A percentile compares a stretch with the other conserved stretches of the same genome.
phyloP scores from a whole-genome alignment of 179 eudicot species.

The Sideroxylon spinosum region DNA sequence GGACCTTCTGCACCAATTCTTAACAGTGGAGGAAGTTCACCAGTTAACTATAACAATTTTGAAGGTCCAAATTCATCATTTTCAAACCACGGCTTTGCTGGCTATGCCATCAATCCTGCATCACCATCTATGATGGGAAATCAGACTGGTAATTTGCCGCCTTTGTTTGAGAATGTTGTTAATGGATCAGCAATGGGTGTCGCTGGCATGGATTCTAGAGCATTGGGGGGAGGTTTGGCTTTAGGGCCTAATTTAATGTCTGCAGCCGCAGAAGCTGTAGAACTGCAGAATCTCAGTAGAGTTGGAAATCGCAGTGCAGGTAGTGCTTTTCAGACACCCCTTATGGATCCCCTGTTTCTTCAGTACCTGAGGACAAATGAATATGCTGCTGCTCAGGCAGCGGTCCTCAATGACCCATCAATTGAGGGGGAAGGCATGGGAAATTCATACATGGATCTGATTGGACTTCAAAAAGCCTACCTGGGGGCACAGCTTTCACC shows the following conservation, averaged over 20 bases:
- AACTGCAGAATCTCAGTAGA: constrained; percentile 37
- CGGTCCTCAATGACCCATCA: constrained; percentile 50
- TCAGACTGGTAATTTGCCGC: constrained; percentile 51
- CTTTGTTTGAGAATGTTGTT: constrained; percentile 56
- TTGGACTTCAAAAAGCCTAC: constrained; percentile 69
- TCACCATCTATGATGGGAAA: constrained; percentile 57
- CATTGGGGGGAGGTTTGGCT: constrained; percentile 37
- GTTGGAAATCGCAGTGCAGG: constrained; percentile 44
- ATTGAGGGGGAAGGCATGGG: constrained; percentile 40
- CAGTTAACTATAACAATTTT: constrained; percentile 45
- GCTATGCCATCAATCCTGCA: constrained; percentile 51
- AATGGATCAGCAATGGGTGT: constrained; percentile 57
- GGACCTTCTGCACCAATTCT: constrained; percentile 36
- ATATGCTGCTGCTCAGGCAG: constrained; percentile 19
- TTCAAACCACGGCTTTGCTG: constrained; percentile 47
- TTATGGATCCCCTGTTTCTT: constrained; percentile 52
- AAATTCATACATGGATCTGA: constrained; percentile 46
- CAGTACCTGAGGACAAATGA: constrained; percentile 51
- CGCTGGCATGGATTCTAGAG: constrained; percentile 55
- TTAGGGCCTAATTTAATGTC: constrained; percentile 45
- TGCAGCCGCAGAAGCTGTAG: constrained; percentile 22
- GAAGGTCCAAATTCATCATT: constrained; percentile 46
- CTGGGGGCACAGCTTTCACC: constrained; percentile 52
- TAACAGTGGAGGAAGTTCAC: constrained; percentile 40
- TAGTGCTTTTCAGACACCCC: constrained; percentile 37